These are phyloP conservation scores for Bifiguratus adelaidae DNA, from an alignment of 192 early-diverging fungal genomes.

Conservation along the genomic window DNA sequence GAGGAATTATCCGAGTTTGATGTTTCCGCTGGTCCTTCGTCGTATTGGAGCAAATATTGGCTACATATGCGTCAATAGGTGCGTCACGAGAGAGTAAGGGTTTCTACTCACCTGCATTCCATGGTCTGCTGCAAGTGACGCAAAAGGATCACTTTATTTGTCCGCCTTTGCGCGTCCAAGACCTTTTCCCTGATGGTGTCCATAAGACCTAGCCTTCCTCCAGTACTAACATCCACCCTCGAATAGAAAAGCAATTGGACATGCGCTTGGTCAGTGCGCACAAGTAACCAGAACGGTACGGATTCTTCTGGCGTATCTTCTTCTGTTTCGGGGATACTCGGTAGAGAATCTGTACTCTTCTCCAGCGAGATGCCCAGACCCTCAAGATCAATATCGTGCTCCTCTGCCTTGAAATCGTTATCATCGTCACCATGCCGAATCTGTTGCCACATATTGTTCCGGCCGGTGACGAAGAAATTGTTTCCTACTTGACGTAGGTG, in stretches of 20 bases:
- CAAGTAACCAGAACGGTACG: slow-evolving; percentile 56
- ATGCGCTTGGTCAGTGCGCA: slow-evolving; percentile 33
- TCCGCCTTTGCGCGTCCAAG: slow-evolving; percentile 44
- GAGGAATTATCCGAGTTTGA: no score
- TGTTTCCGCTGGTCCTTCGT: no score
- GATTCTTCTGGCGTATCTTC: no score
- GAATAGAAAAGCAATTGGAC: slow-evolving; percentile 65
- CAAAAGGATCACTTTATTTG: slow-evolving; percentile 54
- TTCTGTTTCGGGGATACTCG: slow-evolving; percentile 3
- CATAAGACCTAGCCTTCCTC: no score
- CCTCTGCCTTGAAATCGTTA: not conserved
- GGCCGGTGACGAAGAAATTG: slow-evolving; percentile 41
- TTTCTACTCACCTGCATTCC: slow-evolving; percentile 24
- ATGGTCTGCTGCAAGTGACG: slow-evolving; percentile 51
- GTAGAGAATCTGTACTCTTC: slow-evolving; percentile 1
- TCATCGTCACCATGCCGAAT: not conserved
- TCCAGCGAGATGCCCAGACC: slow-evolving; percentile 37
- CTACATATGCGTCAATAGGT: no score
- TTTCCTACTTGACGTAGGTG: slow-evolving; percentile 36
- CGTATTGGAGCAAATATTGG: no score
- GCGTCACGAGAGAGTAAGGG: slow-evolving; percentile 21
- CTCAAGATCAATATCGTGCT: slow-evolving; percentile 2
- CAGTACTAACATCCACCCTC: no score
- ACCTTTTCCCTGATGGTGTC: slow-evolving; percentile 41
- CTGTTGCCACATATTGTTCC: no score